These are phyloP conservation scores for Lenzites betulinus DNA, from an alignment of 768 basidiomycete genomes.

Conservation along the genomic window DNA sequence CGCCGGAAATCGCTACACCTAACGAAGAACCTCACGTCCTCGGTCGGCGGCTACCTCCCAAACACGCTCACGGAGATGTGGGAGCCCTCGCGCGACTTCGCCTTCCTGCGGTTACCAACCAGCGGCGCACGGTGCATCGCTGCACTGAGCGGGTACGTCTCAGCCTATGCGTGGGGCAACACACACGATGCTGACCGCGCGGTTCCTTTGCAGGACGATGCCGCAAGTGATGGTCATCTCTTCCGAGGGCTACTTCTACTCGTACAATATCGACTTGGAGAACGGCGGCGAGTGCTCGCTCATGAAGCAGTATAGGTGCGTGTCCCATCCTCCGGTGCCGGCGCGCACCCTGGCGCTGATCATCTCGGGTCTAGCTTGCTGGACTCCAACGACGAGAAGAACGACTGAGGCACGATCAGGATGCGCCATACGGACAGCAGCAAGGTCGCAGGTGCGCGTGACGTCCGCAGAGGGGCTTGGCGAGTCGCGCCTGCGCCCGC, in stretches of 20 bases:
- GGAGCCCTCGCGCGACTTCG: conserved; percentile 96
- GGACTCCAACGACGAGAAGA: conserved; percentile 30
- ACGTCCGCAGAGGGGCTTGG: too few relatives aligned
- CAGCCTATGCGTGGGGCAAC: neutral
- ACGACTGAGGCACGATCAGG: conserved; percentile 1
- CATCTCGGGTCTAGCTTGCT: conserved; percentile 20
- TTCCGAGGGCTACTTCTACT: conserved; percentile 93
- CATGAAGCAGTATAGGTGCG: conserved; percentile 89
- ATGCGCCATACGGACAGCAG: too few relatives aligned
- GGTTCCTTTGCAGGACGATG: conserved; percentile 59
- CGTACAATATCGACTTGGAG: conserved; percentile 94
- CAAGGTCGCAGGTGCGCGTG: too few relatives aligned
- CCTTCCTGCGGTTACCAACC: conserved; percentile 81
- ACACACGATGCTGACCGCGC: neutral
- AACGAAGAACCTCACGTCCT: conserved; percentile 73
- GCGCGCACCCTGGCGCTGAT: neutral
- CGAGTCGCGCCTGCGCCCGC: too few relatives aligned
- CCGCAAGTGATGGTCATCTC: conserved; percentile 98
- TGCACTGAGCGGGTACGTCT: conserved; percentile 80
- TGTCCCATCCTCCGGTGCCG: neutral
- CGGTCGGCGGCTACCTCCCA: conserved; percentile 83
- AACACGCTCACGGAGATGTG: conserved; percentile 92
- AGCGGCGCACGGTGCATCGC: conserved; percentile 83
- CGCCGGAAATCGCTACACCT: conserved; percentile 73
- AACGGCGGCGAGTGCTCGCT: conserved; percentile 93